Percentiles rank a stretch among this genome's conserved stretches.
These are phyloP conservation scores for Xylaria polymorpha DNA, from an alignment of 2,329 filamentous ascomycete genomes.

Conservation along the genomic window DNA sequence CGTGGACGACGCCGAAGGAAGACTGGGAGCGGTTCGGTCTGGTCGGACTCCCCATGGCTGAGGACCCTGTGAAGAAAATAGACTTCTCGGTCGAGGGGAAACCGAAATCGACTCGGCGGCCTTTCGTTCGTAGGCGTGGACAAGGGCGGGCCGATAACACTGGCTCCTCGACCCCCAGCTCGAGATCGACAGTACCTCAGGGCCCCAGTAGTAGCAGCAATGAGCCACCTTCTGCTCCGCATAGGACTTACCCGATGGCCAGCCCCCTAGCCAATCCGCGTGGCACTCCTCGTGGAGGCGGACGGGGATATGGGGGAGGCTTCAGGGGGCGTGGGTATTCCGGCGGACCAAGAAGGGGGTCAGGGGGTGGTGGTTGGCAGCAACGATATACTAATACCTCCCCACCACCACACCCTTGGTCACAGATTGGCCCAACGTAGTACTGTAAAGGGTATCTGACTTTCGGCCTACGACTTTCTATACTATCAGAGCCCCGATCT, in stretches of 20 bases:
- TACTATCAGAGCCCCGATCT: not conserved
- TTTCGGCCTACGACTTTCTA: not conserved
- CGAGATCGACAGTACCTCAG: constrained; percentile 22
- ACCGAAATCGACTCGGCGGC: constrained; percentile 53
- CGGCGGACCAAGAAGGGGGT: constrained; percentile 42
- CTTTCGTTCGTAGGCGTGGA: constrained; percentile 50
- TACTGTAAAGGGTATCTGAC: not conserved
- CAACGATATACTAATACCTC: constrained; percentile 27
- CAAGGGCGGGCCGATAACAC: constrained; percentile 41
- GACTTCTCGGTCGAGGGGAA: constrained; percentile 69
- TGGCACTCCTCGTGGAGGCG: constrained; percentile 43
- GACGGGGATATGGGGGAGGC: constrained; percentile 42
- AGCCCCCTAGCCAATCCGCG: constrained; percentile 38
- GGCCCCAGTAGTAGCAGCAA: not conserved
- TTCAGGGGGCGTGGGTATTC: constrained; percentile 44
- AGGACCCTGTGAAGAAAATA: constrained; percentile 73
- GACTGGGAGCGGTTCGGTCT: constrained; percentile 69
- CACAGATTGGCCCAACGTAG: constrained; percentile 16
- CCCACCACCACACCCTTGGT: constrained; percentile 31
- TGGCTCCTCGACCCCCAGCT: constrained; percentile 12
- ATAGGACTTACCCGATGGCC: not conserved
- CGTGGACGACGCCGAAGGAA: constrained; percentile 71
- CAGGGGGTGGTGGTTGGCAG: constrained; percentile 41
- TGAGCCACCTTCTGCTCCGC: constrained; percentile 16
- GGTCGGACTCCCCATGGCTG: constrained; percentile 71